Percentiles rank a stretch among this genome's conserved stretches.
Evolutionary conservation across 306 rosid species (phyloP).

Genomic region (Acacia confusa): DNA sequence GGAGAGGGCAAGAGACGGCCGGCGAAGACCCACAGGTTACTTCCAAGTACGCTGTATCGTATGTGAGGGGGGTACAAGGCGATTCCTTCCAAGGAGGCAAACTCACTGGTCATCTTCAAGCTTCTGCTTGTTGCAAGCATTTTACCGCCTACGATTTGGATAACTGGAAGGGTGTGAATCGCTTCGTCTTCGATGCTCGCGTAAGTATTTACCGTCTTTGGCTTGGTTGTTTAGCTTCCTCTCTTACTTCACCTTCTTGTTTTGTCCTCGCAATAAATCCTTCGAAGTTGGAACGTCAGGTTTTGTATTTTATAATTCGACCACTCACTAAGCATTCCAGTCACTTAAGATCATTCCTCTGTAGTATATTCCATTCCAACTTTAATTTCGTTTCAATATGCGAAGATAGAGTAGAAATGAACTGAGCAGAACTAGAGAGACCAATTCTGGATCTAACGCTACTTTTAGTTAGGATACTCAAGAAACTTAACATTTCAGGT

Average conservation of each 20-base stretch:
- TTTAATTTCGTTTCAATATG: not conserved
- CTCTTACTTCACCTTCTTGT: not conserved
- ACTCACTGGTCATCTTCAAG: conserved; percentile 52
- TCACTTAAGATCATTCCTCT: not conserved
- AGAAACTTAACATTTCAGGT: conserved; percentile 46
- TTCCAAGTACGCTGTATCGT: conserved; percentile 65
- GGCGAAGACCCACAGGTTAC: conserved; percentile 84
- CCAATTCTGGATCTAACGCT: not conserved
- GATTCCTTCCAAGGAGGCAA: conserved; percentile 58
- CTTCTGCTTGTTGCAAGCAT: conserved; percentile 97
- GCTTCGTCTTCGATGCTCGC: conserved; percentile 70
- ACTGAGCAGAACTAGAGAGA: not conserved
- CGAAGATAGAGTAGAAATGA: not conserved
- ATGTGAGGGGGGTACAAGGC: conserved; percentile 85
- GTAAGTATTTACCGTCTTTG: conserved; percentile 35
- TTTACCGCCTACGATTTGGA: conserved; percentile 94
- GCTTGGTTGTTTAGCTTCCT: not conserved
- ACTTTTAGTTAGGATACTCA: not conserved
- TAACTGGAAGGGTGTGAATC: conserved; percentile 68
- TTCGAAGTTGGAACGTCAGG: not conserved
- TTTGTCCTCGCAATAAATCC: not conserved
- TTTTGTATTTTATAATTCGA: not conserved
- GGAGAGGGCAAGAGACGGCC: conserved; percentile 94
- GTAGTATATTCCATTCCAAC: not conserved
- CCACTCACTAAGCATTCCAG: not conserved